Percentiles rank a stretch among this genome's conserved stretches.
These are phyloP conservation scores for Vitis hybrid DNA, from an alignment of 177 flowering plant genomes.

Conservation along the genomic window DNA sequence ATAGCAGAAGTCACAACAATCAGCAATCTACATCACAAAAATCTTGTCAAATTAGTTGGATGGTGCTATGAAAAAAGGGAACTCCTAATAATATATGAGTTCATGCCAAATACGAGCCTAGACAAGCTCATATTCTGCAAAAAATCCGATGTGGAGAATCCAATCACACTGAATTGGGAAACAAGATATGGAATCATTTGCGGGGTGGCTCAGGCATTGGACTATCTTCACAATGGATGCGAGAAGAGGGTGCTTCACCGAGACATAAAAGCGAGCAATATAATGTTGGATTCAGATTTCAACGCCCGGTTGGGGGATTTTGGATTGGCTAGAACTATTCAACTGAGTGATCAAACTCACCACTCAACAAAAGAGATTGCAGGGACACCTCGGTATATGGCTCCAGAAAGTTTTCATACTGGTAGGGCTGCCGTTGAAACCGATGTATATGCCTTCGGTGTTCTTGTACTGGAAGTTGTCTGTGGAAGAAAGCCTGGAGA, in stretches of 20 bases:
- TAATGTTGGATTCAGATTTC: constrained; percentile 58
- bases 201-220: constrained; percentile 58
- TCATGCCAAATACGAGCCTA: constrained; percentile 28
- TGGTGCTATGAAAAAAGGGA: constrained; percentile 58
- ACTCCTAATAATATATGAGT: constrained; percentile 50
- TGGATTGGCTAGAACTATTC: constrained; percentile 56
- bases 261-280: constrained; percentile 66
- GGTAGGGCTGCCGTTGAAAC: constrained; percentile 52
- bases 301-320: constrained; percentile 57
- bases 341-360: constrained; percentile 34
- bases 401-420: constrained; percentile 52
- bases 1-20: constrained; percentile 57
- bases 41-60: constrained; percentile 48
- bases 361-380: constrained; percentile 56
- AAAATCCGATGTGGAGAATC: neutral
- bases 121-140: constrained; percentile 30
- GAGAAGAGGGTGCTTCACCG: constrained; percentile 54
- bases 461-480: constrained; percentile 46
- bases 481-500: constrained; percentile 46
- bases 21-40: constrained; percentile 53
- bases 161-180: constrained; percentile 39
- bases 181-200: constrained; percentile 35
- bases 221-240: constrained; percentile 59
- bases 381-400: constrained; percentile 74
- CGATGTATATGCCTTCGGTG: constrained; percentile 66